Conservation (phyloP, 257 asterid genomes). For the Linaria vulgaris region DNA sequence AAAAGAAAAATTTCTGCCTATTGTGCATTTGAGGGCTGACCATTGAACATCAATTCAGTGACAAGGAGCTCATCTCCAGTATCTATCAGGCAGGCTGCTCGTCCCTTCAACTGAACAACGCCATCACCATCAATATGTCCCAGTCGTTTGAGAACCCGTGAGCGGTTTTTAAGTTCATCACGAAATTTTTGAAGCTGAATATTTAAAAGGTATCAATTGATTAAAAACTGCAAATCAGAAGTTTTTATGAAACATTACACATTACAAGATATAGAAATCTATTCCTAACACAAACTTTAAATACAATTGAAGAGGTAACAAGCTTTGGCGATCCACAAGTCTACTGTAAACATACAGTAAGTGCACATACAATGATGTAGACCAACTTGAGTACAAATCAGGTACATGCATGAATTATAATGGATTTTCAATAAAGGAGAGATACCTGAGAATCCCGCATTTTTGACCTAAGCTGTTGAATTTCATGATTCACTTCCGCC, state of each 20-base stretch:
- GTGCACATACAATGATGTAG: not conserved
- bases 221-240: slow-evolving; percentile 14
- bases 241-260: slow-evolving; percentile 8
- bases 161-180: slow-evolving; percentile 93
- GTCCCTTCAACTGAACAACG: slow-evolving; percentile 91
- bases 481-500: slow-evolving; percentile 94
- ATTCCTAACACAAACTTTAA: slow-evolving; percentile 10
- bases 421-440: slow-evolving; percentile 11
- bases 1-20: slow-evolving; percentile 4
- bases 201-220: slow-evolving; percentile 10
- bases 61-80: slow-evolving; percentile 99
- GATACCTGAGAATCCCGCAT: slow-evolving; percentile 98
- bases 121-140: slow-evolving; percentile 91
- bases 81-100: slow-evolving; percentile 98
- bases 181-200: slow-evolving; percentile 95
- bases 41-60: slow-evolving; percentile 95
- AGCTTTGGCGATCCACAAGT: slow-evolving; percentile 11
- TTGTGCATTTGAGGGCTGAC: slow-evolving; percentile 35
- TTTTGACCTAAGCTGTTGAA: slow-evolving; percentile 85
- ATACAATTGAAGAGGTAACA: not conserved
- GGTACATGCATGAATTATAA: slow-evolving; percentile 14
- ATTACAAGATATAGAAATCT: slow-evolving; percentile 16
- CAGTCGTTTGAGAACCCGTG: slow-evolving; percentile 84
- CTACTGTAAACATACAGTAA: slow-evolving; percentile 2
- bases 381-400: slow-evolving; percentile 12